These are phyloP conservation scores for Termitomyces bulborhizus DNA, from an alignment of 768 basidiomycete genomes.

Conservation along the genomic window DNA sequence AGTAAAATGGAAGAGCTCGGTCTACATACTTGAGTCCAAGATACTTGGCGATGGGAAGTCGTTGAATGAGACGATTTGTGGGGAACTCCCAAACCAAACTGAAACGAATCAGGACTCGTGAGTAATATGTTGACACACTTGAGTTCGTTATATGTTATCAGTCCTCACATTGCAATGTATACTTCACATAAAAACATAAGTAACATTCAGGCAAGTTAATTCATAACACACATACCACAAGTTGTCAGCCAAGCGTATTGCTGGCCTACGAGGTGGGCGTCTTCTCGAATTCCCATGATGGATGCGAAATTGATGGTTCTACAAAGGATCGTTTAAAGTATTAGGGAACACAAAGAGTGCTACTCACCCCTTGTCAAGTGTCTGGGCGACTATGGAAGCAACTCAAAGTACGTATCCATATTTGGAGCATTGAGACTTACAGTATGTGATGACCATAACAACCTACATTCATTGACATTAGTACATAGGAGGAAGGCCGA, in stretches of 20 bases:
- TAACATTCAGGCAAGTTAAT: background rate
- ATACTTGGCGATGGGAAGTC: slow-evolving; percentile 45
- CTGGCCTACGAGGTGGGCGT: slow-evolving; percentile 41
- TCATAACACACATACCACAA: slow-evolving; percentile 26
- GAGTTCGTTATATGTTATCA: background rate
- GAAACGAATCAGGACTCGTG: background rate
- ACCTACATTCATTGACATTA: slow-evolving; percentile 11
- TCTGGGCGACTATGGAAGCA: slow-evolving; percentile 29
- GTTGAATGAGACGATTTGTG: slow-evolving; percentile 41
- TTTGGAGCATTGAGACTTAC: slow-evolving; percentile 16
- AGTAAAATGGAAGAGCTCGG: background rate
- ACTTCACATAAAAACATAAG: slow-evolving; percentile 17
- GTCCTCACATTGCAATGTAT: slow-evolving; percentile 32
- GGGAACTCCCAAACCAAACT: slow-evolving; percentile 41
- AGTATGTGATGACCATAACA: slow-evolving; percentile 43
- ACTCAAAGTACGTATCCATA: background rate
- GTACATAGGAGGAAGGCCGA: background rate
- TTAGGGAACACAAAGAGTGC: background rate
- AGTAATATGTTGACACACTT: background rate
- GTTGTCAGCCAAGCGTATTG: slow-evolving; percentile 45
- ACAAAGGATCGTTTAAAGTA: background rate
- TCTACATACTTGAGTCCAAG: slow-evolving; percentile 33
- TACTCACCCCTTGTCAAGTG: slow-evolving; percentile 40
- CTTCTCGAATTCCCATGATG: slow-evolving; percentile 39
- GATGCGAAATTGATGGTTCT: slow-evolving; percentile 41